Percentiles rank a stretch among this genome's conserved stretches.
Evolutionary conservation across 2,329 filamentous ascomycete species (phyloP).

Genomic region (Ilyonectria mors-panacis): DNA sequence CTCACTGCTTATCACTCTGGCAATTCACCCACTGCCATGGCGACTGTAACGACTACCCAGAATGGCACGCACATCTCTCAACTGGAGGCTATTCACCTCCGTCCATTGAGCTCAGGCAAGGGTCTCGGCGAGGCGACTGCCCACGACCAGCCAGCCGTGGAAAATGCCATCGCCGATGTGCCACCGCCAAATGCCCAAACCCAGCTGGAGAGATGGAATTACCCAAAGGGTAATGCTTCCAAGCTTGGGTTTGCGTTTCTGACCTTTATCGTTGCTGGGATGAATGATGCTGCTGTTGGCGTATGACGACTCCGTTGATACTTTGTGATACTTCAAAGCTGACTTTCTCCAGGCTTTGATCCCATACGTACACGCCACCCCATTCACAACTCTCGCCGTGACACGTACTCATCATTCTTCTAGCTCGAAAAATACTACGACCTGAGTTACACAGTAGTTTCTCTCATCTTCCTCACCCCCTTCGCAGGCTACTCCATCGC

Average conservation of each 20-base stretch:
- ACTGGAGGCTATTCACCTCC: constrained; percentile 16
- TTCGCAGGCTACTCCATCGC: constrained; percentile 74
- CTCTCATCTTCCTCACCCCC: constrained; percentile 75
- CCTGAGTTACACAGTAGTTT: constrained; percentile 72
- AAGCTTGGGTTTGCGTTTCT: constrained; percentile 64
- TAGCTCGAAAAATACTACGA: constrained; percentile 74
- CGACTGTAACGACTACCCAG: neutral
- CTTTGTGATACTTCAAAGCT: neutral
- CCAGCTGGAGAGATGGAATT: constrained; percentile 55
- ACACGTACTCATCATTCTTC: neutral
- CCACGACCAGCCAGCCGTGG: constrained; percentile 7
- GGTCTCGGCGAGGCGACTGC: neutral
- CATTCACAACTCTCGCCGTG: fast-evolving
- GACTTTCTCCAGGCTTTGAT: constrained; percentile 43
- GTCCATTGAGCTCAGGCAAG: neutral
- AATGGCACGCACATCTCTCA: neutral
- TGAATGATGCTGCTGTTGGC: constrained; percentile 75
- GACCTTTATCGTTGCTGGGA: constrained; percentile 72
- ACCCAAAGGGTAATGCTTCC: constrained; percentile 51
- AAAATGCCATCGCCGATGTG: constrained; percentile 19
- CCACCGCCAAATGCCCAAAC: constrained; percentile 48
- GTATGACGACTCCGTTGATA: constrained; percentile 53
- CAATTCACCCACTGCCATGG: neutral
- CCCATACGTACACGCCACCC: constrained; percentile 36
- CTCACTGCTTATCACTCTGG: neutral